These are phyloP conservation scores for Misopates orontium DNA, from an alignment of 257 asterid species.

Conservation along the genomic window DNA sequence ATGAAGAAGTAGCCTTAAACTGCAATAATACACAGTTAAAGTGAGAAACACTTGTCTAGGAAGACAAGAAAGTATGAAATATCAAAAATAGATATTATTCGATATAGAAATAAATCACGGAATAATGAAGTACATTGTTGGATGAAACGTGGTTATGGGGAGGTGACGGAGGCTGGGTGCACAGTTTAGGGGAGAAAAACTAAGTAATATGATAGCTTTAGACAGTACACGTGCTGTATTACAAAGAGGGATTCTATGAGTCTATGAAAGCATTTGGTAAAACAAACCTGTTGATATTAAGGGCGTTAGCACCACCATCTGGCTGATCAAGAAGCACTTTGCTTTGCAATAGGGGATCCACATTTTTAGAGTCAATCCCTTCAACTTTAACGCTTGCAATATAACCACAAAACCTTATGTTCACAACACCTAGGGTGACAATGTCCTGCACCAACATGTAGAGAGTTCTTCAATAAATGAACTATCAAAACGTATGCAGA, in stretches of 20 bases:
- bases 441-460: constrained; percentile 59
- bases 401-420: constrained; percentile 75
- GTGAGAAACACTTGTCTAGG: constrained; percentile 23
- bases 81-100: constrained; percentile 7
- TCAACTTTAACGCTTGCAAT: constrained; percentile 78
- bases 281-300: constrained; percentile 80
- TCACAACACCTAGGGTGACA: constrained; percentile 81
- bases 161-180: constrained; percentile 19
- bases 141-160: constrained; percentile 14
- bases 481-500: constrained; percentile 20
- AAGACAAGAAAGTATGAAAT: constrained; percentile 21
- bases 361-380: constrained; percentile 50
- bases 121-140: constrained; percentile 17
- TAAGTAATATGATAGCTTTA: constrained; percentile 1
- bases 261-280: constrained; percentile 9
- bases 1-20: constrained; percentile 89
- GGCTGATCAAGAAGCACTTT: constrained; percentile 80
- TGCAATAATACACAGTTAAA: constrained; percentile 41
- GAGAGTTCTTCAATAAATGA: constrained; percentile 18
- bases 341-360: constrained; percentile 49
- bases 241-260: constrained; percentile 7
- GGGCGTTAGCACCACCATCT: constrained; percentile 98
- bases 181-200: constrained; percentile 13
- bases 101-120: neutral
- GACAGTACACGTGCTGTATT: neutral